These are phyloP conservation scores for Diophrys sp. DNA, from an alignment of 73 alveolate species.

Conservation along the genomic window DNA sequence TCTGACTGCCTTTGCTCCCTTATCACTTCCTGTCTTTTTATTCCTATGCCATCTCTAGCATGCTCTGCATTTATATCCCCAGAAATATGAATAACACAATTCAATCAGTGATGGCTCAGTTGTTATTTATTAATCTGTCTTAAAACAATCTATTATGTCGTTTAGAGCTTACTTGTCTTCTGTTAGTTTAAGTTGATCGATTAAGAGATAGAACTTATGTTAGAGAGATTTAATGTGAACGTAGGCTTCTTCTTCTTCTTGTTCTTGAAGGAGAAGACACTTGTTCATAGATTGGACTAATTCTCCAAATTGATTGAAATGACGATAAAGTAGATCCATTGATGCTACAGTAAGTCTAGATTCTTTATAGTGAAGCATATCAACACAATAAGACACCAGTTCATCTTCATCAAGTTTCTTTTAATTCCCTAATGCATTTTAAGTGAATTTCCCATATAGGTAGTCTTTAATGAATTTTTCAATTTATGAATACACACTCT, in stretches of 20 bases:
- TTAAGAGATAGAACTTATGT: neutral
- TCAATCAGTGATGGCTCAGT: constrained; percentile 1
- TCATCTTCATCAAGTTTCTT: constrained; percentile 4
- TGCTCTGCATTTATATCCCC: constrained; percentile 12
- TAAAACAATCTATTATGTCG: neutral
- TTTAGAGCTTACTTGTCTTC: neutral
- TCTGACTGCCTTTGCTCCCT: neutral
- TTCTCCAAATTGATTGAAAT: constrained; percentile 2
- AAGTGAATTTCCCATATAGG: neutral
- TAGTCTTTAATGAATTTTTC: neutral
- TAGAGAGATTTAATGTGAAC: constrained; percentile 1
- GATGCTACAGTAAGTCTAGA: neutral
- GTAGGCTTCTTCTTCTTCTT: constrained; percentile 16
- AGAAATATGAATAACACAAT: neutral
- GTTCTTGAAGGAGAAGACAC: neutral
- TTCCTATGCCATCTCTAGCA: neutral
- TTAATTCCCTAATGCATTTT: neutral
- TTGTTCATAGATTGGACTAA: neutral
- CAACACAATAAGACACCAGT: neutral
- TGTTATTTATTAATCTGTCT: neutral
- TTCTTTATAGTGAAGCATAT: neutral
- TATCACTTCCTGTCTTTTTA: neutral
- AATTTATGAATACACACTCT: neutral
- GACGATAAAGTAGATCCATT: constrained; percentile 6
- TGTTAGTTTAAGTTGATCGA: neutral